Conservation (phyloP, 768 basidiomycete species). For the Serendipita vermifera region DNA sequence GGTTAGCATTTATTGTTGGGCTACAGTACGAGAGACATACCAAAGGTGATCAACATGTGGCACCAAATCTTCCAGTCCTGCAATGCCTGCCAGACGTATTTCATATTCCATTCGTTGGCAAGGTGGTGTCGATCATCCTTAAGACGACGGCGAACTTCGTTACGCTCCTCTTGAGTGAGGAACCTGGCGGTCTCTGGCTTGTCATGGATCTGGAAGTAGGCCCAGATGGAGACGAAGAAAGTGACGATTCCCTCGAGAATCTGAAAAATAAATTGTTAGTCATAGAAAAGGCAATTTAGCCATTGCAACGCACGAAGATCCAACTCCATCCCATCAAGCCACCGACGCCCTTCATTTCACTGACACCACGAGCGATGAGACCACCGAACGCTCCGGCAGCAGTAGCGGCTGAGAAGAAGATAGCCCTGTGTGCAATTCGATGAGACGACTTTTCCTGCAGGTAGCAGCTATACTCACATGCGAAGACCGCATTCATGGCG, state of each 20-base stretch:
- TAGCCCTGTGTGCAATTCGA: conserved; percentile 14
- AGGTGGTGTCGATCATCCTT: conserved; percentile 12
- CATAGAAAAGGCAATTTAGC: not conserved
- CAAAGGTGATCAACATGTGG: conserved; percentile 4
- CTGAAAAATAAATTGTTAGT: conserved; percentile 1
- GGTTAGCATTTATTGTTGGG: not conserved
- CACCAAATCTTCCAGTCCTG: conserved; percentile 19
- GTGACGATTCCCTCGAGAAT: conserved; percentile 19
- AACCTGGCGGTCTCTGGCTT: conserved; percentile 25
- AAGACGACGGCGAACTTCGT: conserved; percentile 16
- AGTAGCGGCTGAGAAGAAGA: conserved; percentile 70
- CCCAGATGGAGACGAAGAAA: conserved; percentile 17
- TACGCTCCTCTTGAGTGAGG: conserved; percentile 19
- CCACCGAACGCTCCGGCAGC: conserved; percentile 73
- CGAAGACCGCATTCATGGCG: conserved; percentile 8
- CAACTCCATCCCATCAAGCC: conserved; percentile 50
- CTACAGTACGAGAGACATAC: not conserved
- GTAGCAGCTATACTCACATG: not conserved
- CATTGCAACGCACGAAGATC: conserved; percentile 32
- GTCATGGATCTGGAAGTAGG: conserved; percentile 24
- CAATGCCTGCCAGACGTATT: conserved; percentile 14
- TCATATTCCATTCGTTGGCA: conserved; percentile 15
- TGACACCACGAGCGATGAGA: conserved; percentile 46
- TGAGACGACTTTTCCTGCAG: not conserved
- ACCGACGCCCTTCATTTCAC: conserved; percentile 41